A percentile compares a stretch with the other conserved stretches of the same genome.
Conservation (phyloP, 1,284 basidiomycete genomes). For the Malassezia caprae region DNA sequence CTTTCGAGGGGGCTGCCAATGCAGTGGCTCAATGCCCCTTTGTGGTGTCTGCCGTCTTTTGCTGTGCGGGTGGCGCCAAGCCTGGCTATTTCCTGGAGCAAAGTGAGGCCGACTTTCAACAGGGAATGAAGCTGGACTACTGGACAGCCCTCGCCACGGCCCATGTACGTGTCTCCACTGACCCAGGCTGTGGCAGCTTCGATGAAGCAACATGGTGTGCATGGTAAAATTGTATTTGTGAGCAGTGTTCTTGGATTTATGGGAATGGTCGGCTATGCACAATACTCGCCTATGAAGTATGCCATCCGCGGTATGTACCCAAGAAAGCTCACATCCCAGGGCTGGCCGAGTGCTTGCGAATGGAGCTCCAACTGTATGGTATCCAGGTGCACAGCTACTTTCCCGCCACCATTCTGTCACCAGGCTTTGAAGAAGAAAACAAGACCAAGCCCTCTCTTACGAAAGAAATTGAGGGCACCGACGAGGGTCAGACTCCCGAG, state of each 20-base stretch:
- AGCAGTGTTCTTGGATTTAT: constrained; percentile 73
- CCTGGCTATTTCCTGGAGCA: constrained; percentile 67
- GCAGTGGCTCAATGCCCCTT: constrained; percentile 33
- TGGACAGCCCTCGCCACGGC: constrained; percentile 62
- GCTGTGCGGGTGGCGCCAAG: constrained; percentile 62
- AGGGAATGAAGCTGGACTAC: constrained; percentile 52
- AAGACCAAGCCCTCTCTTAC: constrained; percentile 70
- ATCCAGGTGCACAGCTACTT: constrained; percentile 77
- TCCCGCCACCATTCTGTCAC: constrained; percentile 72
- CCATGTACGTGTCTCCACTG: constrained; percentile 53
- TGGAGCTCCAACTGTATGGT: constrained; percentile 68
- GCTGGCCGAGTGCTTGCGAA: constrained; percentile 72
- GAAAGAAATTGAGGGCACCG: constrained; percentile 68
- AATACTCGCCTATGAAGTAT: constrained; percentile 79
- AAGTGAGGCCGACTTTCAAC: constrained; percentile 56
- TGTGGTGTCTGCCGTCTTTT: constrained; percentile 61
- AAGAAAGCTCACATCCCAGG: constrained; percentile 51
- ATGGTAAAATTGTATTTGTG: constrained; percentile 67
- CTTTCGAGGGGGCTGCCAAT: constrained; percentile 28
- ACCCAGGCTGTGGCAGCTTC: not conserved
- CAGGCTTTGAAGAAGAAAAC: constrained; percentile 71
- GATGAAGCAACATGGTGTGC: constrained; percentile 36
- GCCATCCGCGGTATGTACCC: constrained; percentile 65
- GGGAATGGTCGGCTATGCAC: constrained; percentile 69
- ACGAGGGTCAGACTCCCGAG: constrained; percentile 61